Base-by-base conservation (phyloP, 2,329 filamentous ascomycete genomes). In the Colletotrichum cereale region DNA sequence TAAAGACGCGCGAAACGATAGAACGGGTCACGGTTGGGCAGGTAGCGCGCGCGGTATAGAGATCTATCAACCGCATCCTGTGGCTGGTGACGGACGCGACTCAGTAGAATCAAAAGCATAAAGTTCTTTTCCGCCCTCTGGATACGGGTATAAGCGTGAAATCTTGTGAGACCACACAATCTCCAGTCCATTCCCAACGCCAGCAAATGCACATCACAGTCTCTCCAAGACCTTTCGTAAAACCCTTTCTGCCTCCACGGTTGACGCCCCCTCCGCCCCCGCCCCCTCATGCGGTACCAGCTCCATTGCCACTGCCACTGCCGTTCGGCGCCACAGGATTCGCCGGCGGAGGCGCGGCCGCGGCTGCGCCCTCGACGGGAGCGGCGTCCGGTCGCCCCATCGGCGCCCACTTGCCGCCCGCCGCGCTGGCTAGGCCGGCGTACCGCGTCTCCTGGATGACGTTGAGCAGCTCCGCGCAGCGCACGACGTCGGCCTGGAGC, bases 391-490 rank as follows among this genome's bases (percentile, higher is more conserved):
- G 61, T 14, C 57, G 57, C 4, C 60, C 67, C 53, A 80, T 75
- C 31, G 77, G 73, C 68, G 80, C 76, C 81, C 83, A 85, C 5
- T 76, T 73, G 4, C 82, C 83, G 18, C 82, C 83, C 21, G 78
- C 76, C 47, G 75, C 69, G 52, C 77, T 76, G 0, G 83, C 83
- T 18, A 84, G 75, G 1, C 71, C 74, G 48, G 67, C 76, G 79
- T 84, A 82, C 62, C 73, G 68, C 26, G 68, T 67, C 3, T 75
- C 78, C 68, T 85, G 82, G 29, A 84, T 69, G 21, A 73, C 75
- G 66, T 80, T 79, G 48, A 83, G 75, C 65, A 84, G 74, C 55
- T 72, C 76, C 10, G 80, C 76, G 26, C 82, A 82, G 21, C 75
- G 76, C 31, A 75, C 73, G 29, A 83, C 82, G 71, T 84, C 78